These are phyloP conservation scores for Orbilia javanica DNA, from an alignment of 2,329 filamentous ascomycete species.

Conservation along the genomic window DNA sequence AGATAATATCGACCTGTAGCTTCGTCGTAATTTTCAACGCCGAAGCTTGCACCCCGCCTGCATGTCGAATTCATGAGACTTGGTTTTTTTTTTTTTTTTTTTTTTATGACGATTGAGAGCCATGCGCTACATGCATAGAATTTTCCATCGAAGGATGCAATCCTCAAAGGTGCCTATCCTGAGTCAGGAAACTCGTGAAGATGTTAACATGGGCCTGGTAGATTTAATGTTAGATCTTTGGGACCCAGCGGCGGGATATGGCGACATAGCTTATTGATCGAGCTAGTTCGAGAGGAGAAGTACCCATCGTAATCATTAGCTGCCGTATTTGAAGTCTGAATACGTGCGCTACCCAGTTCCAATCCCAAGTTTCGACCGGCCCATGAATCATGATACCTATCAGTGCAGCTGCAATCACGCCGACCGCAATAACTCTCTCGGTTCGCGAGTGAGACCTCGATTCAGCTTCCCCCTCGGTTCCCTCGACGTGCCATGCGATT, in stretches of 20 bases:
- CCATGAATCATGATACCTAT: neutral
- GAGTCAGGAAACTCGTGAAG: constrained; percentile 31
- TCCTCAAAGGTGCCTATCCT: neutral
- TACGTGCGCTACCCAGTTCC: no score
- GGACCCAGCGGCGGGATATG: constrained; percentile 34
- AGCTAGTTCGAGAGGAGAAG: neutral
- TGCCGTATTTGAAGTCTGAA: constrained; percentile 14
- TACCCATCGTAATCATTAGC: constrained; percentile 12
- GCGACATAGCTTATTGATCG: constrained; percentile 29
- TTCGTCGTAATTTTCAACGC: constrained; percentile 2
- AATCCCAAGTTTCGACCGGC: neutral
- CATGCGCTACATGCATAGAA: neutral
- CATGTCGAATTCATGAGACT: neutral
- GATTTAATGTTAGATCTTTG: constrained; percentile 7
- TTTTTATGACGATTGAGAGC: neutral
- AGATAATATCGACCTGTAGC: neutral
- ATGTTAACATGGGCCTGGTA: constrained; percentile 6
- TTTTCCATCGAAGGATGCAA: constrained; percentile 13
- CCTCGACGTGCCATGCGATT: constrained; percentile 8
- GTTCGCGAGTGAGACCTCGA: constrained; percentile 10
- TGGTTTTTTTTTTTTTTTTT: neutral
- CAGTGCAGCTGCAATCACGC: no score
- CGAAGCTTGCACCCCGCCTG: neutral
- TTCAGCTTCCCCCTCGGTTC: constrained; percentile 10
- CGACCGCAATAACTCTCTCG: no score